A percentile compares a stretch with the other conserved stretches of the same genome.
phyloP scores from a whole-genome alignment of 1,139 yeast genomes.

The Hyphopichia pseudoburtonii region DNA sequence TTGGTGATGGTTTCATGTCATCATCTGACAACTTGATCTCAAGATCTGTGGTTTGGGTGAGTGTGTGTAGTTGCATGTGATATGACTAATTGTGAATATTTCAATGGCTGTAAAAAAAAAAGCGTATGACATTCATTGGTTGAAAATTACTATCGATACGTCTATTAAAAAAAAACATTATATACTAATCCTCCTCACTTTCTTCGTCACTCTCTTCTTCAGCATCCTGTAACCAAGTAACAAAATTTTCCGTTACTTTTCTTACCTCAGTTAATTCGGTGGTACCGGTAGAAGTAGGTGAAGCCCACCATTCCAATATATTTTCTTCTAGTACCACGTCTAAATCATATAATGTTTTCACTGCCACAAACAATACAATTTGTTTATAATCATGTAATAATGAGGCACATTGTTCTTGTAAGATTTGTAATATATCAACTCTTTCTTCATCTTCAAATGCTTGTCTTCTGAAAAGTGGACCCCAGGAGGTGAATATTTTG shows the following conservation, averaged over 20 bases:
- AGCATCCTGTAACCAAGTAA: slow-evolving; percentile 85
- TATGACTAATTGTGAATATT: no score
- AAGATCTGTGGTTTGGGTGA: no score
- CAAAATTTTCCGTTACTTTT: slow-evolving; percentile 64
- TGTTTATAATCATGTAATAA: slow-evolving; percentile 38
- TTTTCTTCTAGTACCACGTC: slow-evolving; percentile 83
- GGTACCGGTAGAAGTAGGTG: slow-evolving; percentile 38
- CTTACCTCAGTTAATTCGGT: slow-evolving; percentile 50
- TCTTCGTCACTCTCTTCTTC: slow-evolving; percentile 61
- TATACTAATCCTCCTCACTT: slow-evolving; percentile 1
- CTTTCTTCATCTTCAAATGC: slow-evolving; percentile 80
- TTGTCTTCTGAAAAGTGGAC: slow-evolving; percentile 73
- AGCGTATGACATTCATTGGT: no score
- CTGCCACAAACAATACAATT: slow-evolving; percentile 59
- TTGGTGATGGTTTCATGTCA: no score
- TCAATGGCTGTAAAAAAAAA: no score
- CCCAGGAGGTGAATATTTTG: slow-evolving; percentile 80
- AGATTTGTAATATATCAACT: slow-evolving; percentile 63
- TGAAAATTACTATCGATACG: no score
- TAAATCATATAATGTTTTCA: slow-evolving; percentile 70
- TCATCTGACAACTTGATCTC: no score
- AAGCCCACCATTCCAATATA: slow-evolving; percentile 80
- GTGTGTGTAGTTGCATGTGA: no score
- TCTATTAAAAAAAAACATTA: no score
- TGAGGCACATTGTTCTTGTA: slow-evolving; percentile 49